phyloP scores from a whole-genome alignment of 768 basidiomycete species.

The Pisolithus microcarpus region DNA sequence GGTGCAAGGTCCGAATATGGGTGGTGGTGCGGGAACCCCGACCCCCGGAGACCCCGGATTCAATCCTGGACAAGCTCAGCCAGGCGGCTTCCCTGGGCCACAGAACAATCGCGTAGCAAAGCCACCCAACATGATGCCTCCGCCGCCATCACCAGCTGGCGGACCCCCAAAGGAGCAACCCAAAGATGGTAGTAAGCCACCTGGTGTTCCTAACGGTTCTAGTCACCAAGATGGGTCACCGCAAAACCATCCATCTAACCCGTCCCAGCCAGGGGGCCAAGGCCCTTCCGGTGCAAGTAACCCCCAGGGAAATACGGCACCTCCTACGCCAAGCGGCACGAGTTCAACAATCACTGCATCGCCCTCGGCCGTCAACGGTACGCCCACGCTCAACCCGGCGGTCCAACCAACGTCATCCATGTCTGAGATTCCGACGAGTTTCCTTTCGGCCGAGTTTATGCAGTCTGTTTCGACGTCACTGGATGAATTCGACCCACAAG shows the following conservation, averaged over 20 bases:
- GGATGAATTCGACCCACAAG: slow-evolving; percentile 31
- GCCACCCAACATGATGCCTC: slow-evolving; percentile 41
- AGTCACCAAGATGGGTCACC: slow-evolving; percentile 35
- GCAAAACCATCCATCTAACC: slow-evolving; percentile 31
- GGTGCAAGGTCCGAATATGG: slow-evolving; percentile 15
- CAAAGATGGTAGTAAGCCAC: slow-evolving; percentile 28
- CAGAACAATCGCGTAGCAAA: slow-evolving; percentile 28
- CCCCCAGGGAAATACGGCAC: slow-evolving; percentile 26
- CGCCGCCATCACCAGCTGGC: slow-evolving; percentile 45
- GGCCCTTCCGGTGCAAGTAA: slow-evolving; percentile 16
- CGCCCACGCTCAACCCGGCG: slow-evolving; percentile 23
- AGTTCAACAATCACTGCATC: slow-evolving; percentile 32
- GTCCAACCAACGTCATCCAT: slow-evolving; percentile 16
- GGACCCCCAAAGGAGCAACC: slow-evolving; percentile 26
- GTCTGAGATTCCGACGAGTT: slow-evolving; percentile 21
- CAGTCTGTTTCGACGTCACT: slow-evolving; percentile 33
- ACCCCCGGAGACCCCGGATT: slow-evolving; percentile 39
- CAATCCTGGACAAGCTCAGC: slow-evolving; percentile 26
- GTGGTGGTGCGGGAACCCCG: slow-evolving; percentile 36
- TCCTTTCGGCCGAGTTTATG: slow-evolving; percentile 36
- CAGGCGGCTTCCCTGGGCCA: slow-evolving; percentile 27
- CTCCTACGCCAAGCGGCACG: slow-evolving; percentile 31
- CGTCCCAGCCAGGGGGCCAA: slow-evolving; percentile 19
- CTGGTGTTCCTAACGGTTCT: slow-evolving; percentile 18
- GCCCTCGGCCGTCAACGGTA: slow-evolving; percentile 29